phyloP scores from a whole-genome alignment of 257 asterid genomes.

The Solanum pinnatisectum region DNA sequence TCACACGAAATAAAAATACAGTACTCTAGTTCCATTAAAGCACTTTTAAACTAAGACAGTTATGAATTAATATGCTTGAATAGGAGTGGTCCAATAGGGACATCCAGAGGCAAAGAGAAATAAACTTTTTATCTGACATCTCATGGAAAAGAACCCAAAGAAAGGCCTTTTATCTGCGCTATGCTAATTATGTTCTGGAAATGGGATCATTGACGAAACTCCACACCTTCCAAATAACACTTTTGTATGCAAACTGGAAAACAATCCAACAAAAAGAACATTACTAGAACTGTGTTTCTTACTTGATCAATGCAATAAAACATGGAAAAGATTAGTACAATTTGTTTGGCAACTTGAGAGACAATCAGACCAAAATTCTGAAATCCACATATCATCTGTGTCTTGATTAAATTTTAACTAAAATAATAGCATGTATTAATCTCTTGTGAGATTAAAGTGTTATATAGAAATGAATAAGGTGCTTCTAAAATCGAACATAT shows the following conservation, averaged over 20 bases:
- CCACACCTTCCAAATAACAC: neutral
- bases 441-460: neutral
- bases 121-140: neutral
- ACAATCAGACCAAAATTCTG: neutral
- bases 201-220: neutral
- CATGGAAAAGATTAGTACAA: neutral
- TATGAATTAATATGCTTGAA: neutral
- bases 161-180: neutral
- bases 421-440: neutral
- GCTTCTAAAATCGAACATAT: neutral
- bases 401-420: neutral
- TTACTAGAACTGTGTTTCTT: neutral
- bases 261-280: neutral
- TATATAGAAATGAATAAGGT: neutral
- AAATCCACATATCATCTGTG: neutral
- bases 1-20: neutral
- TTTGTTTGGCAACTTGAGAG: neutral
- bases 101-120: neutral
- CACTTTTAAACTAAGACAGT: neutral
- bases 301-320: neutral
- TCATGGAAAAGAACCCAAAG: neutral
- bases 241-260: neutral
- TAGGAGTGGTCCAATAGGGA: neutral
- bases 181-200: neutral
- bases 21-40: neutral